Percentiles rank a stretch among this genome's conserved stretches.
Evolutionary conservation across 805 yeast species (phyloP).

Genomic region (Sporopachydermia lactativora): DNA sequence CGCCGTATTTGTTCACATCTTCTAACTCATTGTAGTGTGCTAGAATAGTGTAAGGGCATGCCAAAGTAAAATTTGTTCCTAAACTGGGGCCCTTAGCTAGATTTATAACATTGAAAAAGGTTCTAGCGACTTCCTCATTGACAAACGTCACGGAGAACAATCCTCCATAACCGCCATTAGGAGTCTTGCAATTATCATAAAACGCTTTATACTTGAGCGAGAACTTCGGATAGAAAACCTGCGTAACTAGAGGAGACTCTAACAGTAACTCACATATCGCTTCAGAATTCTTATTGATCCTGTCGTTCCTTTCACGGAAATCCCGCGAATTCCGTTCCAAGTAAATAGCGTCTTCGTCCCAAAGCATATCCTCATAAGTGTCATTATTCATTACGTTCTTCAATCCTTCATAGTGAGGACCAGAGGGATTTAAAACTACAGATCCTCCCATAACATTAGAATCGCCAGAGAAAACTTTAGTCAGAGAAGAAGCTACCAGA

Average conservation of each 20-base stretch:
- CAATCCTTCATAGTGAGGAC: slow-evolving; percentile 34
- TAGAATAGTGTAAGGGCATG: slow-evolving; percentile 79
- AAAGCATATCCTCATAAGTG: slow-evolving; percentile 61
- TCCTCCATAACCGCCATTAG: slow-evolving; percentile 81
- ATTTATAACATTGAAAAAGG: slow-evolving; percentile 57
- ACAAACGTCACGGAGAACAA: slow-evolving; percentile 61
- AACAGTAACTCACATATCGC: slow-evolving; percentile 20
- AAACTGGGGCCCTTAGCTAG: slow-evolving; percentile 82
- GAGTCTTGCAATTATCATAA: slow-evolving; percentile 59
- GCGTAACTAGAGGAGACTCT: slow-evolving; percentile 30
- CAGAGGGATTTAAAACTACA: slow-evolving; percentile 57
- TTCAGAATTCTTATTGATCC: slow-evolving; percentile 25
- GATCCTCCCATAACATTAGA: slow-evolving; percentile 95
- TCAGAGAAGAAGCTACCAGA: slow-evolving; percentile 71
- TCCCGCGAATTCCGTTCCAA: slow-evolving; percentile 91
- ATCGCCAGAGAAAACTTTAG: slow-evolving; percentile 89
- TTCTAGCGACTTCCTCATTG: slow-evolving; percentile 45
- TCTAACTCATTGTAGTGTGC: slow-evolving; percentile 79
- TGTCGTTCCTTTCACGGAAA: slow-evolving; percentile 45
- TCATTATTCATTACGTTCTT: slow-evolving; percentile 35
- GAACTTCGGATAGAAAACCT: slow-evolving; percentile 59
- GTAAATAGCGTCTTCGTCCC: slow-evolving; percentile 91
- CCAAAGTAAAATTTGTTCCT: slow-evolving; percentile 80
- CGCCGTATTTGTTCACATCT: slow-evolving; percentile 69
- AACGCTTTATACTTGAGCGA: slow-evolving; percentile 33